Conservation (phyloP, 1,284 basidiomycete species). For the Testicularia cyperi region DNA sequence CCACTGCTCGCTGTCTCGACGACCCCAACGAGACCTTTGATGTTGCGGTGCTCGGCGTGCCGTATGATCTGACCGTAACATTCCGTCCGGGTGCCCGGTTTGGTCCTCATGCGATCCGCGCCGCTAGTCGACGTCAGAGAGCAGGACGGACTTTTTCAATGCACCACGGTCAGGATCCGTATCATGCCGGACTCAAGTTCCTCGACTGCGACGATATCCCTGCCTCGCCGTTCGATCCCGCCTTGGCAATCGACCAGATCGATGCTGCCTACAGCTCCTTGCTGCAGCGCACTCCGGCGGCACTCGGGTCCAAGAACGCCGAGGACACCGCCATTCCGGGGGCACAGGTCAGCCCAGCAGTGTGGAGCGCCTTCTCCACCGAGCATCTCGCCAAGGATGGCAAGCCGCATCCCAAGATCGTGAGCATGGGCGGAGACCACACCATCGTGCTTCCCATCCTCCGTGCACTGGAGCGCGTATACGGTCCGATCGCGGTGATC, state of each 20-base stretch:
- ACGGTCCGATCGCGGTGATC: constrained; percentile 61
- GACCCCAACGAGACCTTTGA: constrained; percentile 26
- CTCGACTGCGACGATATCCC: constrained; percentile 45
- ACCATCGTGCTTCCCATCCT: constrained; percentile 63
- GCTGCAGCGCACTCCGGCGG: constrained; percentile 14
- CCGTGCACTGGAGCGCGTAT: constrained; percentile 60
- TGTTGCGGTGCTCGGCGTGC: constrained; percentile 43
- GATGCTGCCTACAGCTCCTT: constrained; percentile 30
- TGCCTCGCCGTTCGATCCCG: constrained; percentile 32
- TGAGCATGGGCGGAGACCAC: constrained; percentile 63
- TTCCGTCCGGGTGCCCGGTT: constrained; percentile 40
- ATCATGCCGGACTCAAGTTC: constrained; percentile 26
- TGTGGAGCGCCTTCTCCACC: constrained; percentile 62
- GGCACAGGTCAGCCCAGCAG: constrained; percentile 6
- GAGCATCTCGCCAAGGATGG: constrained; percentile 28
- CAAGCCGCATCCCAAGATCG: constrained; percentile 58
- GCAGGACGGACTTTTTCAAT: constrained; percentile 24
- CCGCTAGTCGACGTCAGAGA: constrained; percentile 31
- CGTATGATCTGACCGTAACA: constrained; percentile 38
- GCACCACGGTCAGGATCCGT: constrained; percentile 35
- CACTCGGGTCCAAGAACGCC: neutral
- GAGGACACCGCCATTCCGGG: constrained; percentile 1
- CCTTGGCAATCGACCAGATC: constrained; percentile 41
- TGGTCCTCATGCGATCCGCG: constrained; percentile 35
- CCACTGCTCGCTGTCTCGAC: constrained; percentile 19